Conservation (phyloP, 2,329 filamentous ascomycete species). For the Epichloe elymi region DNA sequence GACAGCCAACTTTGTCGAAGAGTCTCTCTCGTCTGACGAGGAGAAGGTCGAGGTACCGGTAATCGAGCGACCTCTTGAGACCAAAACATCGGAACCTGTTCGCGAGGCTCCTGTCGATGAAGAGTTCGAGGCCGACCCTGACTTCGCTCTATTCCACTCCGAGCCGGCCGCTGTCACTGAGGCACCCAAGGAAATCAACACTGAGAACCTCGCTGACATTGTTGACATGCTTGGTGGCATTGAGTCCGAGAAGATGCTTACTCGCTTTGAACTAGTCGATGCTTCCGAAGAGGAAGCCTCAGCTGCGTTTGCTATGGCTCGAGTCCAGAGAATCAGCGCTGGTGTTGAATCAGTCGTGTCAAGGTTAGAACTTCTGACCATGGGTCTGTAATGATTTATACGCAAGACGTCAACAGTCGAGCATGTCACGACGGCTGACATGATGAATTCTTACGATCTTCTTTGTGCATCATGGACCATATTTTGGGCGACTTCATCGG, state of each 20-base stretch:
- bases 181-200: conserved; percentile 27
- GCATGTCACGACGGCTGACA: not conserved
- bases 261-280: conserved; percentile 52
- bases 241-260: conserved; percentile 48
- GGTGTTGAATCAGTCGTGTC: conserved; percentile 22
- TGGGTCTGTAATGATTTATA: conserved; percentile 16
- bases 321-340: conserved; percentile 36
- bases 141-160: conserved; percentile 47
- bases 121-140: conserved; percentile 49
- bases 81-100: conserved; percentile 15
- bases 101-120: conserved; percentile 27
- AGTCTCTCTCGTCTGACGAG: conserved; percentile 29
- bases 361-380: conserved; percentile 24
- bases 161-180: conserved; percentile 15
- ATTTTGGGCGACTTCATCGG: not conserved
- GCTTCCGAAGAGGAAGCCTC: conserved; percentile 34
- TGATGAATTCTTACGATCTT: not conserved
- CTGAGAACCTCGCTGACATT: conserved; percentile 24
- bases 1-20: conserved; percentile 40
- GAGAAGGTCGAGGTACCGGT: conserved; percentile 45
- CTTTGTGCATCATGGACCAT: conserved; percentile 3
- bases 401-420: not conserved
- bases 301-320: conserved; percentile 32
- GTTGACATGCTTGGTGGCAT: conserved; percentile 39
- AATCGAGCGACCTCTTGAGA: conserved; percentile 34